A percentile compares a stretch with the other conserved stretches of the same genome.
phyloP scores from a whole-genome alignment of 805 yeast species.

The Hanseniaspora valbyensis region DNA sequence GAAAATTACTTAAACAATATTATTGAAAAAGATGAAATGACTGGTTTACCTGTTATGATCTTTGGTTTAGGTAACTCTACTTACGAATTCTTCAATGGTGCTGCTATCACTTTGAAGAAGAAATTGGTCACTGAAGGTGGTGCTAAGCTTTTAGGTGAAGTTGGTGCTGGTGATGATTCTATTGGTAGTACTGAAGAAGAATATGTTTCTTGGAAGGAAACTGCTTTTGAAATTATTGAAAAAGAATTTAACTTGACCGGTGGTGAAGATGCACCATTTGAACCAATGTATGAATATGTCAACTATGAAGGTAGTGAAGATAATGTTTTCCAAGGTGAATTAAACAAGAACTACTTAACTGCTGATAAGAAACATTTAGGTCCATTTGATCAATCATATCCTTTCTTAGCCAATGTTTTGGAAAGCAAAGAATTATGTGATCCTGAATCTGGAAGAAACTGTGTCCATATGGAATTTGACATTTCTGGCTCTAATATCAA shows the following conservation, averaged over 20 bases:
- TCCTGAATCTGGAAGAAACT: constrained; percentile 47
- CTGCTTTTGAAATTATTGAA: constrained; percentile 53
- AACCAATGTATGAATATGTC: constrained; percentile 43
- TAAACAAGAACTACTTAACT: constrained; percentile 44
- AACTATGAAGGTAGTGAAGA: constrained; percentile 29
- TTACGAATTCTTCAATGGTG: constrained; percentile 81
- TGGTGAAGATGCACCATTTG: constrained; percentile 57
- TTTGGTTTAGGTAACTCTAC: constrained; percentile 94
- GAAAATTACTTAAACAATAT: constrained; percentile 50
- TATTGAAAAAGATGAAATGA: constrained; percentile 42
- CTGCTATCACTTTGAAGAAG: constrained; percentile 52
- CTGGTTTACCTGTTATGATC: constrained; percentile 53
- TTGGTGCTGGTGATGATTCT: constrained; percentile 93
- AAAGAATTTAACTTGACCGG: constrained; percentile 59
- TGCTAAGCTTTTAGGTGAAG: constrained; percentile 60
- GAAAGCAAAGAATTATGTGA: constrained; percentile 60
- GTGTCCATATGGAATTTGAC: constrained; percentile 87
- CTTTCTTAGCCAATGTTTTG: constrained; percentile 62
- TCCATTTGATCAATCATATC: constrained; percentile 73
- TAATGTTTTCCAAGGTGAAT: constrained; percentile 71
- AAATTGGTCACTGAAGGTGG: constrained; percentile 48
- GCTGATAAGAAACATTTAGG: constrained; percentile 40
- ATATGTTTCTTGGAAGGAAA: constrained; percentile 84
- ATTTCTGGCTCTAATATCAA: constrained; percentile 60
- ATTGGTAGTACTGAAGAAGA: constrained; percentile 92